phyloP scores from a whole-genome alignment of 2,329 filamentous ascomycete species.

The Septoria petroselini region DNA sequence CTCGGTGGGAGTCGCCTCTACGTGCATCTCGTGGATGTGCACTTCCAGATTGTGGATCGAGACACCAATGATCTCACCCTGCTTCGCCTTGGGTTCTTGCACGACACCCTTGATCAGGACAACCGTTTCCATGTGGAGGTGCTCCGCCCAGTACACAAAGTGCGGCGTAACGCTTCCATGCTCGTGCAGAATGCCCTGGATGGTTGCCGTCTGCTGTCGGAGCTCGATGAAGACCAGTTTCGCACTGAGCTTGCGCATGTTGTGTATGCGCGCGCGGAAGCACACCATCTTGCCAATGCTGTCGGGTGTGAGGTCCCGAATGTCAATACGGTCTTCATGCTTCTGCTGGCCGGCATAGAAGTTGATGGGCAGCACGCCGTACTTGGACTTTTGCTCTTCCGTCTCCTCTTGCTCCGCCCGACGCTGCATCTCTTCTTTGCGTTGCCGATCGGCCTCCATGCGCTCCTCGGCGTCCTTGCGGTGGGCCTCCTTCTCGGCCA shows the following conservation, averaged over 20 bases:
- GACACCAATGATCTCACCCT: slow-evolving; percentile 69
- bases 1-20: slow-evolving; percentile 60
- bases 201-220: slow-evolving; percentile 75
- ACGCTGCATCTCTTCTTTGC: slow-evolving; percentile 48
- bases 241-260: slow-evolving; percentile 75
- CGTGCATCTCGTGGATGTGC: slow-evolving; percentile 62
- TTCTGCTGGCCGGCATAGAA: slow-evolving; percentile 55
- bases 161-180: slow-evolving; percentile 63
- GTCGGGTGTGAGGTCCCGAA: slow-evolving; percentile 53
- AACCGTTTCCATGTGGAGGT: slow-evolving; percentile 72
- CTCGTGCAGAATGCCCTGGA: slow-evolving; percentile 75
- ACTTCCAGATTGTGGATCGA: slow-evolving; percentile 75
- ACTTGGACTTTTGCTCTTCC: slow-evolving; percentile 56
- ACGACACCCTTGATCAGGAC: slow-evolving; percentile 72
- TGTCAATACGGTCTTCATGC: slow-evolving; percentile 47
- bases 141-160: slow-evolving; percentile 85
- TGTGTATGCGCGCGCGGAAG: slow-evolving; percentile 72
- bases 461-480: slow-evolving; percentile 45
- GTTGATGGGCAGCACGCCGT: slow-evolving; percentile 58
- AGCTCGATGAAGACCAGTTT: slow-evolving; percentile 82
- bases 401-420: slow-evolving; percentile 55
- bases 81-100: slow-evolving; percentile 64
- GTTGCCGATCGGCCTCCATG: slow-evolving; percentile 46
- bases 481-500: slow-evolving; percentile 46
- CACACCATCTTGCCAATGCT: slow-evolving; percentile 58